Evolutionary conservation across 2,329 filamentous ascomycete genomes (phyloP), one percentile per base, ranked within the genome.

Genomic region (Alternaria angustiovoidea): DNA sequence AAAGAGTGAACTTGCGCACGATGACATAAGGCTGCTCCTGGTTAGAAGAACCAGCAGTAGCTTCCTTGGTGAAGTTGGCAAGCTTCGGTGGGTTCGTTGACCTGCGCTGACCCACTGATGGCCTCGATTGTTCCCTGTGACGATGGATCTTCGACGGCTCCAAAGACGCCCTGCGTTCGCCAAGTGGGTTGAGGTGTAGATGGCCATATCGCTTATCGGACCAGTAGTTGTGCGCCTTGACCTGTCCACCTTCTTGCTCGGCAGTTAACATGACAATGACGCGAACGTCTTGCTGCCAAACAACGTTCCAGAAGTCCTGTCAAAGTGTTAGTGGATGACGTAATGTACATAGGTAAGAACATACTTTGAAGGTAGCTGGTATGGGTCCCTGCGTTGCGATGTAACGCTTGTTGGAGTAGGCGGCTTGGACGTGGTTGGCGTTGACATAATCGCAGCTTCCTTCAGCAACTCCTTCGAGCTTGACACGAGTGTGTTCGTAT

Each of bases 221-320:
- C 95, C 95, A 99, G 78, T 97, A 99, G 8, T 92, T 88, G 77
- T 99, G 94, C 64, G 94, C 97, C 78, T 98, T 99, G 44, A 96
- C 84, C 75, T 97, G 94, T 0, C 94, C 94, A 24, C 93, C 93
- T 81, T 99, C 95, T 26, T 91, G 87, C 78, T 98, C 94, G 2
- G 95, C 94, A 6, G 95, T 99, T 67, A 99, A 85, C 90, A 97
- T 98, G 65, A 98, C 94, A 63, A 99, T 90, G 26, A 98, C 92
- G 52, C 94, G 90, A 4, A 96, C 90, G 74, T 98, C 94, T 78
- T 98, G 92, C 75, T 98, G 94, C 95, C 95, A 99, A 30, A 98
- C 86, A 11, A 97, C 91, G 61, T 93, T 94, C 95, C 95, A 99
- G 75, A 99, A 99, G 78, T 99, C 95, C 92, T 95, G 16, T 67